Base-by-base conservation (phyloP, 2,329 filamentous ascomycete species). In the Ophiostoma sp. region DNA sequence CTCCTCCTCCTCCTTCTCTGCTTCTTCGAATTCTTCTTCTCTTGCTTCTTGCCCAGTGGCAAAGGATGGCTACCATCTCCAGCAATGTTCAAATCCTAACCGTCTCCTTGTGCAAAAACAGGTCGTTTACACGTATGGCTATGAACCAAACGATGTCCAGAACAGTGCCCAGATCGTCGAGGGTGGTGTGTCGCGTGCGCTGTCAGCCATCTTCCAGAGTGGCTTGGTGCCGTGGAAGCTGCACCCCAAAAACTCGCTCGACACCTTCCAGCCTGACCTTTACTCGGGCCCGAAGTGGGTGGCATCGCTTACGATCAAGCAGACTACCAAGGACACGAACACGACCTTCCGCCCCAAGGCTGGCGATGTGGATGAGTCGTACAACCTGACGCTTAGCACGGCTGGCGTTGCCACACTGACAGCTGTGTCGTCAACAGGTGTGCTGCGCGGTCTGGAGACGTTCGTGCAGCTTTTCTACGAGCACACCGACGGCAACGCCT, bases 141-240 rank as follows among this genome's bases (percentile, higher is more conserved):
- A 85, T 78, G 79, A 80, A 69, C 83, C 85, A 12, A 73, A 78
- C 17, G 72, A 81, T 70, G 79, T 81, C 22, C 83, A 87, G 74
- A 83, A 78, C 77, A 88, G 86, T 82, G 83, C 84, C 77, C 82
- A 87, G 22, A 85, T 91, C 33, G 87, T 91, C 69, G 83, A 85
- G 76, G 85, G 83, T 33, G 89, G 84, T 39, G 82, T 91, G 25
- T 84, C 85, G n/a, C 87, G 91, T 64, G 86, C 91, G 11, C 83
- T 90, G 76, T 81, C 86, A 31, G 88, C 86, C 73, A 89, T 95
- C 72, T 92, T 94, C 81, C 82, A 87, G 33, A 84, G 91, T 74
- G 89, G 88, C 77, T 90, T 95, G 75, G 87, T 93, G 19, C 93
- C 93, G 0, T 96, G 93, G 93, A 94, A 91, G 82, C 88, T 96